A percentile compares a stretch with the other conserved stretches of the same genome.
These are phyloP conservation scores for Aspergillus felis DNA, from an alignment of 2,329 filamentous ascomycete genomes.

Conservation along the genomic window DNA sequence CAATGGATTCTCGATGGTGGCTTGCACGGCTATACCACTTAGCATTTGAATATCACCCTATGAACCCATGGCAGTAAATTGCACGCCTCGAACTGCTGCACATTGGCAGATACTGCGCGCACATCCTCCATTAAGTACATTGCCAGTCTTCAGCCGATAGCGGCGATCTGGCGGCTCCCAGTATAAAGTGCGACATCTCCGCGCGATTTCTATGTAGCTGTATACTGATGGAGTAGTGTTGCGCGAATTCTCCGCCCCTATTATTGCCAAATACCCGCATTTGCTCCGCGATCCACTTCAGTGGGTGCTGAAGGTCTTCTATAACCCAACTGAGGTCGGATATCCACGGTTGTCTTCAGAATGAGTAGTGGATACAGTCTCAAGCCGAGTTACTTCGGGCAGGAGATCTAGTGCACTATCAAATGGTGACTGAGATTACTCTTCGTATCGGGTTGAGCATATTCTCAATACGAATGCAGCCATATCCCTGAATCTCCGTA, in stretches of 20 bases:
- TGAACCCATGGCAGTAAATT: background rate
- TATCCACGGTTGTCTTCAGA: background rate
- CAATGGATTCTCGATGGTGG: constrained; percentile 47
- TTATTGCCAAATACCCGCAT: background rate
- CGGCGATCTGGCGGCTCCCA: background rate
- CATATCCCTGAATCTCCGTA: too few species aligned
- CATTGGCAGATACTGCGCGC: background rate
- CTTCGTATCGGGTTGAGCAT: background rate
- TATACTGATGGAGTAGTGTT: background rate
- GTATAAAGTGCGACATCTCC: background rate
- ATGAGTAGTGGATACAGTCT: background rate
- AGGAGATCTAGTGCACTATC: background rate
- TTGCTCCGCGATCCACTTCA: background rate
- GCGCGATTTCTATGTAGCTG: background rate
- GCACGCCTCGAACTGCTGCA: background rate
- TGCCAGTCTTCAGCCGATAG: background rate
- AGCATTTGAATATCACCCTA: background rate
- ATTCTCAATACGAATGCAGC: background rate
- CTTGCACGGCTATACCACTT: constrained; percentile 30
- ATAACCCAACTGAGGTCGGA: background rate
- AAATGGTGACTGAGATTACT: background rate
- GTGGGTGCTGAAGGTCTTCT: background rate
- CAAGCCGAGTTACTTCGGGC: background rate
- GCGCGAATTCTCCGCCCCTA: background rate
- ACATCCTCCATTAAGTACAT: background rate